Evolutionary conservation across 352 stramenopile genomes (phyloP), one percentile per base, ranked within the genome.

Genomic region (Phytopythium helicoides): DNA sequence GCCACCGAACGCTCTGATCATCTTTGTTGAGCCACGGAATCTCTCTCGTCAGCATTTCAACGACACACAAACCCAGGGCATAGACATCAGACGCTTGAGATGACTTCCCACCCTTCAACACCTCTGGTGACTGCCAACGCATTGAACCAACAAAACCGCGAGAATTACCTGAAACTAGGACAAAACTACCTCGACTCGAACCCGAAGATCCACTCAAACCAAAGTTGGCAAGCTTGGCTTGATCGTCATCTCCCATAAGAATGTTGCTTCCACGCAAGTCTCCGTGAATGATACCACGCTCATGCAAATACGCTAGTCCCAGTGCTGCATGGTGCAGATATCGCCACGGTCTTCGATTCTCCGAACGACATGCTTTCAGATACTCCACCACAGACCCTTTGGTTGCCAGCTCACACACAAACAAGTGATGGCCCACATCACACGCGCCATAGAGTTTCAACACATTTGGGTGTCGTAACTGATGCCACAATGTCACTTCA

Each of bases 381-480:
- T 34, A 34, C 8, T 47, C 40, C 2, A 16, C 6, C 19, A 47
- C 8, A 9, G 52, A 48, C 4, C 47, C 53, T 11, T 46, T 44
- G 12, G 28, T 57, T 1, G 53, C 40, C 15, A 47, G 53, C n/a
- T 66, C 58, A 23, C 52, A 58, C 1, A 66, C 41, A 23, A 55
- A 61, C 19, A 65, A 50, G 16, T 49, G 47, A 14, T 19, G 31
- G 26, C 16, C 52, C 3, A 2, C 14, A 33, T 33, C 1, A n/a
- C 52, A 61, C 1, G 40, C 58, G 1, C 53, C 53, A 22, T 58
- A 61, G 22, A 61, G 44, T 8, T 66, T 56, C 25, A 55, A 50
- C 21, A 66, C 41, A 11, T 66, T 66, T 9, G 52, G 52, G 40
- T 66, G 58, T 2, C 45, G 50, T 35, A 64, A 37, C 34, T 47